These are phyloP conservation scores for Gracilariopsis chorda DNA, from an alignment of 23 red algal species.

Conservation along the genomic window DNA sequence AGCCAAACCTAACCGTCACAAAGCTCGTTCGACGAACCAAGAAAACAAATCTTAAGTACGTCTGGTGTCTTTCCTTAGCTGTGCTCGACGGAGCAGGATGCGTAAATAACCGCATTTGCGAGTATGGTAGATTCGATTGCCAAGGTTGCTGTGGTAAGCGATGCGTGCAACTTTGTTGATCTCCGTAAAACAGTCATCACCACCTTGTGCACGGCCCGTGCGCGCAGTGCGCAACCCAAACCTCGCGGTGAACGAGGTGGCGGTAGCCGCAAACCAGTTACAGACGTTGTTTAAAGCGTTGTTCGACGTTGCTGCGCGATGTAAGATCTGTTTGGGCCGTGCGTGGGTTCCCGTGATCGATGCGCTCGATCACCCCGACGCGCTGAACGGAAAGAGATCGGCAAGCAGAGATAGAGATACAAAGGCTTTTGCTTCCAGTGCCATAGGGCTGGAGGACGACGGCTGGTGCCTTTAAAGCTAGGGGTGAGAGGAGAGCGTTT, in stretches of 20 bases:
- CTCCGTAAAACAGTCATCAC: constrained; percentile 1
- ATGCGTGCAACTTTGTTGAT: constrained; percentile 1
- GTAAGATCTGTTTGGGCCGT: not conserved
- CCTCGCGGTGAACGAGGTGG: not conserved
- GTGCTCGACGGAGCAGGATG: not conserved
- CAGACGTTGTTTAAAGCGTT: not conserved
- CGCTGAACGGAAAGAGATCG: not conserved
- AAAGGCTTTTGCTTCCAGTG: not conserved
- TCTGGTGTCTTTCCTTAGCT: no score
- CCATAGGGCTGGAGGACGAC: not conserved
- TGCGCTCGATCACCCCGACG: constrained; percentile 20
- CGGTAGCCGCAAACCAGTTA: not conserved
- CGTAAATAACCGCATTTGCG: not conserved
- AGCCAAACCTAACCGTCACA: no score
- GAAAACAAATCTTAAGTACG: no score
- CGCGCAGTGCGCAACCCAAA: not conserved
- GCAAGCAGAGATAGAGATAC: not conserved
- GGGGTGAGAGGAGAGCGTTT: no score
- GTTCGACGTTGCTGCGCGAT: constrained; percentile 13
- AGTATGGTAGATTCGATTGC: not conserved
- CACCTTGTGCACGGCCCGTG: constrained; percentile 14
- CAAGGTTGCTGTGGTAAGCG: not conserved
- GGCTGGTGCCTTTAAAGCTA: no score
- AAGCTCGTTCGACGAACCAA: no score
- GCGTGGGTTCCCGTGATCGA: constrained; percentile 37